Percentiles rank a stretch among this genome's conserved stretches.
phyloP scores from a whole-genome alignment of 2,329 filamentous ascomycete genomes.

The Paraphaeosphaeria minitans region DNA sequence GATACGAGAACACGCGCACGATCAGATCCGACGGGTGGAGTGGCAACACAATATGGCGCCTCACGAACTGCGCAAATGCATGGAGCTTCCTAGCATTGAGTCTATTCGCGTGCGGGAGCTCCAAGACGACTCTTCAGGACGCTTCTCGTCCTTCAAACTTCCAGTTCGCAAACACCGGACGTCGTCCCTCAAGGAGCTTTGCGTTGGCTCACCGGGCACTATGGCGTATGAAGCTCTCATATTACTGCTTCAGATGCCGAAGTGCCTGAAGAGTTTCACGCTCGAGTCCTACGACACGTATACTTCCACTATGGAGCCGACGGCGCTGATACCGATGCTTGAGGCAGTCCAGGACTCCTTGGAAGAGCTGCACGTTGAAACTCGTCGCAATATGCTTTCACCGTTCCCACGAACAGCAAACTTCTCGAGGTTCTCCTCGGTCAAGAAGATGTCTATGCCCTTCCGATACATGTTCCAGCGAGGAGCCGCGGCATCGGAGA shows the following conservation, averaged over 20 bases:
- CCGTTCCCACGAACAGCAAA: background rate
- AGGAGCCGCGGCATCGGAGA: background rate
- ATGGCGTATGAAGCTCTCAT: background rate
- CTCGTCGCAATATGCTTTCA: background rate
- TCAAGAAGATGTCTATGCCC: constrained; percentile 7
- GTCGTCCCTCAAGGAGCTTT: constrained; percentile 10
- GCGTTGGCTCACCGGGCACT: background rate
- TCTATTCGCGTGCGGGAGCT: constrained; percentile 11
- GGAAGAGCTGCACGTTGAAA: constrained; percentile 6
- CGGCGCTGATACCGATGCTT: background rate
- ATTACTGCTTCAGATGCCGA: constrained; percentile 3
- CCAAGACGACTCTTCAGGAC: background rate
- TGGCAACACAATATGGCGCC: constrained; percentile 15
- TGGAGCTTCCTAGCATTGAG: constrained; percentile 11
- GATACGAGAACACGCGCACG: background rate
- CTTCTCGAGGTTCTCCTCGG: constrained; percentile 4
- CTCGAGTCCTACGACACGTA: background rate
- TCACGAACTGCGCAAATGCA: constrained; percentile 4
- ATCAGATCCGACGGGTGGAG: constrained; percentile 9
- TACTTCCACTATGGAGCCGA: background rate
- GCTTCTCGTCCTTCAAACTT: background rate
- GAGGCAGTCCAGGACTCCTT: constrained; percentile 8
- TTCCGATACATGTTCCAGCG: constrained; percentile 7
- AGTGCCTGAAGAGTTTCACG: background rate
- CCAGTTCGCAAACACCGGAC: background rate